phyloP scores from a whole-genome alignment of 805 yeast genomes.

The Spathaspora sp. region DNA sequence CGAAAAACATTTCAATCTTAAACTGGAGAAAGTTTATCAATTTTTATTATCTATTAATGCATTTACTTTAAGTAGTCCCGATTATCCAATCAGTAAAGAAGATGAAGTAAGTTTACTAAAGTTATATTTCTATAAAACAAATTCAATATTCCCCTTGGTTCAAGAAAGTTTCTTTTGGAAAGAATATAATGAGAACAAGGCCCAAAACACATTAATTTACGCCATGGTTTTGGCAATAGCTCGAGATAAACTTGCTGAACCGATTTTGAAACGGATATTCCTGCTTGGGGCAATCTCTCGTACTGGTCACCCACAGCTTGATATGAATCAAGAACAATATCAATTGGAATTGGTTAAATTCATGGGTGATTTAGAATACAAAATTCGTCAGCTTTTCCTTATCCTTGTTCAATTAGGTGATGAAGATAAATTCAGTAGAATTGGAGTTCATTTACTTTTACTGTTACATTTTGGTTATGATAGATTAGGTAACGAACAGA shows the following conservation, averaged over 20 bases:
- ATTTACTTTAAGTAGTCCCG: slow-evolving; percentile 24
- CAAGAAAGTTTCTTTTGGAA: slow-evolving; percentile 25
- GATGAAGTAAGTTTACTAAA: slow-evolving; percentile 20
- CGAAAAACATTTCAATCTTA: slow-evolving; percentile 13
- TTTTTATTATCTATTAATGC: slow-evolving; percentile 24
- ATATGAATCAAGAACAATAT: slow-evolving; percentile 2
- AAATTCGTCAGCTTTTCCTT: slow-evolving; percentile 28
- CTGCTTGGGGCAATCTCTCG: slow-evolving; percentile 6
- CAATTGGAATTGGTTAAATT: slow-evolving; percentile 8
- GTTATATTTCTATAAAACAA: slow-evolving; percentile 28
- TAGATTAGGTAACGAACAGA: slow-evolving; percentile 25
- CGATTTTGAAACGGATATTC: slow-evolving; percentile 20
- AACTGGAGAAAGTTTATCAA: slow-evolving; percentile 11
- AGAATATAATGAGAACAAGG: slow-evolving; percentile 15
- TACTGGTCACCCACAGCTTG: slow-evolving; percentile 1
- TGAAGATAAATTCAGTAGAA: slow-evolving; percentile 20
- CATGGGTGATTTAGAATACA: slow-evolving; percentile 23
- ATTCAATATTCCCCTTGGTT: slow-evolving; percentile 31
- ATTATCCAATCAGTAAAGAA: slow-evolving; percentile 14
- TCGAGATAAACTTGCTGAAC: slow-evolving; percentile 24
- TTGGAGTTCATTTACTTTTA: slow-evolving; percentile 20
- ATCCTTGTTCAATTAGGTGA: slow-evolving; percentile 30
- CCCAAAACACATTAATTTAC: slow-evolving; percentile 20
- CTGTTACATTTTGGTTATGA: slow-evolving; percentile 22
- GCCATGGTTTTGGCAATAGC: slow-evolving; percentile 25